Base-by-base conservation (phyloP, 768 basidiomycete genomes). In the Tylopilus intermedius region DNA sequence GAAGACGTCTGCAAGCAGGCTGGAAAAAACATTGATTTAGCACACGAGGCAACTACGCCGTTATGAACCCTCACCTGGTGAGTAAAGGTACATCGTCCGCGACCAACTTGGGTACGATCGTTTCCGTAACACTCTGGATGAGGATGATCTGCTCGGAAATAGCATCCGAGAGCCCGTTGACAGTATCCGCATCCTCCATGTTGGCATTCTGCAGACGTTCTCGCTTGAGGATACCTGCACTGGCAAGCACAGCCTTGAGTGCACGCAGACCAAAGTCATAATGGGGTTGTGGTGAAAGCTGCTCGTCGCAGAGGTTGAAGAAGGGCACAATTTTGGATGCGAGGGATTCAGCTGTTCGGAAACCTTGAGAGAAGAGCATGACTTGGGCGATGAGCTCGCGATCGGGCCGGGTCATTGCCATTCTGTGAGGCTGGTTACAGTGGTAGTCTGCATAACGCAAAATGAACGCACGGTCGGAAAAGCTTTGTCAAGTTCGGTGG, bases 351-450 rank as follows among this genome's bases (percentile, higher is more conserved):
- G 96, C 96, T 11, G 94, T 94, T 37, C 96, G 84, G 83, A 98
- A 99, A 56, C 96, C 96, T 75, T 98, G 96, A 18, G 96, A 98
- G 76, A 98, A 98, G 43, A 99, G 76, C 90, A 98, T 94, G 67
- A 99, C 96, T 72, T 99, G 96, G 4, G 96, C 96, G 63, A 99
- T 99, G 45, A 99, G 85, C 68, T 99, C 95, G 54, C 94, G 86
- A 69, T 98, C 96, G 24, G 96, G 96, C 47, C 92, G 84, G 7
- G 96, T 96, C 96, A 99, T 99, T 33, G 96, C 93, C 90, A 98
- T 97, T 54, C 93, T 95, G 57, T 29, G 46, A 8, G 47, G 45
- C 30, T 38, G 6, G 62, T 59, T 27, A 61, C 59, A 47, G 56
- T 8, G 29, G n/a, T 37, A 3, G 4, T 26, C 24, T 27, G 11